Base-by-base conservation (phyloP, 208 protist genomes). In the Trypanosoma lewisi region DNA sequence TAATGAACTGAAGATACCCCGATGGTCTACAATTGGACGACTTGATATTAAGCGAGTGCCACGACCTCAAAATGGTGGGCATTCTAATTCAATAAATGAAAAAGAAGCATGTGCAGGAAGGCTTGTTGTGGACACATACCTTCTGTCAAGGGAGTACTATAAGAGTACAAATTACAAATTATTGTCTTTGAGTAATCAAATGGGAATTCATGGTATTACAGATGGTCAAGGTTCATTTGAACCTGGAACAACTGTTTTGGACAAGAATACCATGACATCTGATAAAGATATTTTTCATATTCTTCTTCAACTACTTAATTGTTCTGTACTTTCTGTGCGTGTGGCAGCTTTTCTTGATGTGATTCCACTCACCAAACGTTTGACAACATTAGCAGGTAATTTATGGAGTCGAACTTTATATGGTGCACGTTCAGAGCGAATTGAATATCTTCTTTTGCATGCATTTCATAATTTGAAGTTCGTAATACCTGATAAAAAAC, bases 361-460 rank as follows among this genome's bases (percentile, higher is more conserved):
- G n/a, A 78, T 99, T 31, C 98, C 97, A 12, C 80, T 99, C 16
- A 99, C 97, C 3, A 97, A 98, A 82, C 96, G 99, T 33, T 89
- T 99, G 11, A 98, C 97, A 12, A 87, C 82, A 31, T 80, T 99
- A 17, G 96, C 97, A 6, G 97, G 98, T 42, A 98, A 99, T 72
- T 67, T 98, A 54, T 99, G 97, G 97, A 97, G 91, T 47, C 83
- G 87, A 63, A 98, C 95, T 9, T 78, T 99, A 0, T 89, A 81
- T 55, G 97, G 97, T 31, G 83, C 82, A 12, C 86, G 98, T 67
- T 97, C 98, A 2, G 97, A 99, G 70, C 89, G 99, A 34, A 98
- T 99, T 63, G 98, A 99, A 76, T 99, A 98, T 68, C 87, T 99
- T 8, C 85, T 99, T 27, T 79, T 99, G 17, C 98, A 99, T 76